phyloP scores from a whole-genome alignment of 768 basidiomycete genomes.

The Pleurotus eryngii region DNA sequence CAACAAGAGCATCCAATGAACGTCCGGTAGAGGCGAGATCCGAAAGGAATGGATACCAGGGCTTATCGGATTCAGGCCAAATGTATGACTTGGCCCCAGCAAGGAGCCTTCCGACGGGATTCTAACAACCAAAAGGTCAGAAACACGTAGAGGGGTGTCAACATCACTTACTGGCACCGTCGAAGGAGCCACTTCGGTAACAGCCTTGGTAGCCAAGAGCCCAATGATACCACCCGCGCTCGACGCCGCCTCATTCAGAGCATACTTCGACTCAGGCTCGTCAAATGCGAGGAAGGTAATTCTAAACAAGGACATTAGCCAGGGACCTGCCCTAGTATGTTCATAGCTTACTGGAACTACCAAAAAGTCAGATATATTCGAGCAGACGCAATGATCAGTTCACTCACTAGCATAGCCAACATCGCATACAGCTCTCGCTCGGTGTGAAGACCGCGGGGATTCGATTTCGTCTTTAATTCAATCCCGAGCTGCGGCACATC shows the following conservation, averaged over 20 bases:
- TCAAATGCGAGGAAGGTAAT: conserved; percentile 15
- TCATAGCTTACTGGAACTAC: conserved; percentile 9
- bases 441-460: conserved; percentile 34
- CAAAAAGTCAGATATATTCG: background rate
- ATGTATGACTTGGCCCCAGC: conserved; percentile 21
- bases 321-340: background rate
- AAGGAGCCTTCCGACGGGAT: conserved; percentile 23
- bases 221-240: background rate
- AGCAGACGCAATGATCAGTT: background rate
- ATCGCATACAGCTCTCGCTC: conserved; percentile 40
- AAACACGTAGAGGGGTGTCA: background rate
- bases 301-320: background rate
- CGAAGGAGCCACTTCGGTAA: conserved; percentile 6
- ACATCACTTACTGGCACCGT: background rate
- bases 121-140: conserved; percentile 17
- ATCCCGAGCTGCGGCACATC: conserved; percentile 29
- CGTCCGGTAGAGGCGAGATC: conserved; percentile 31
- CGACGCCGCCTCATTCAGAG: conserved; percentile 3
- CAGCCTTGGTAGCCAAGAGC: conserved; percentile 2
- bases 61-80: conserved; percentile 28
- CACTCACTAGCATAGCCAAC: conserved; percentile 22
- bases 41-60: conserved; percentile 36
- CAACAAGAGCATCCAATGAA: conserved; percentile 39
- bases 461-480: conserved; percentile 35
- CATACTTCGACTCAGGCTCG: conserved; percentile 10